A percentile compares a stretch with the other conserved stretches of the same genome.
Conservation (phyloP, 352 stramenopile genomes). For the Hyaloperonospora arabidopsidis region DNA sequence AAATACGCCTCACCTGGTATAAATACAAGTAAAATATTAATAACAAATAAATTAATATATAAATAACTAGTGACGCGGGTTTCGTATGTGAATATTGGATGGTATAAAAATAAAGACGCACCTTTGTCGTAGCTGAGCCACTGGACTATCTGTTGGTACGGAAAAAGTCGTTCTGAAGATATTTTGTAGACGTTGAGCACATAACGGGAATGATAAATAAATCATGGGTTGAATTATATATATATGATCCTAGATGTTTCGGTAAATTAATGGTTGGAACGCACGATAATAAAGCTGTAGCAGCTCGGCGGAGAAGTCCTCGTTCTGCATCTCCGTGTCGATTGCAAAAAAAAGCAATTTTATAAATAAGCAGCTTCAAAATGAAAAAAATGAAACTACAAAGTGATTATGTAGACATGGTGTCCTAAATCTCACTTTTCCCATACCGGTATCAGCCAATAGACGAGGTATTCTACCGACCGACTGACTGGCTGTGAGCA, state of each 20-base stretch:
- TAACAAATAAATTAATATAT: too few species aligned
- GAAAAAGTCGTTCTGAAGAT: constrained; percentile 68
- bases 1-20: constrained; percentile 66
- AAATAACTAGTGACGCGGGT: too few species aligned
- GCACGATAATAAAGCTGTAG: constrained; percentile 84
- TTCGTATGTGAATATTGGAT: too few species aligned
- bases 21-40: constrained; percentile 1
- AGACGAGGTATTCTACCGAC: background rate
- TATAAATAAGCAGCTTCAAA: background rate
- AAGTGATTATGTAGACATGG: too few species aligned
- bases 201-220: background rate
- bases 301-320: constrained; percentile 79
- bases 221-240: constrained; percentile 1
- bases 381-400: too few species aligned
- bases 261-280: background rate
- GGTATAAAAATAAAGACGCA: constrained; percentile 13
- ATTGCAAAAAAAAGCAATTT: background rate
- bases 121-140: constrained; percentile 80
- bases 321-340: constrained; percentile 39
- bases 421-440: too few species aligned
- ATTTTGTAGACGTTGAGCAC: constrained; percentile 1
- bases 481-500: constrained; percentile 32
- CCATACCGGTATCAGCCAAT: background rate
- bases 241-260: background rate
- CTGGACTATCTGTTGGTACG: constrained; percentile 77